Percentiles rank a stretch among this genome's conserved stretches.
phyloP scores from a whole-genome alignment of 2,329 filamentous ascomycete species.

The Penicillium vulpinum region DNA sequence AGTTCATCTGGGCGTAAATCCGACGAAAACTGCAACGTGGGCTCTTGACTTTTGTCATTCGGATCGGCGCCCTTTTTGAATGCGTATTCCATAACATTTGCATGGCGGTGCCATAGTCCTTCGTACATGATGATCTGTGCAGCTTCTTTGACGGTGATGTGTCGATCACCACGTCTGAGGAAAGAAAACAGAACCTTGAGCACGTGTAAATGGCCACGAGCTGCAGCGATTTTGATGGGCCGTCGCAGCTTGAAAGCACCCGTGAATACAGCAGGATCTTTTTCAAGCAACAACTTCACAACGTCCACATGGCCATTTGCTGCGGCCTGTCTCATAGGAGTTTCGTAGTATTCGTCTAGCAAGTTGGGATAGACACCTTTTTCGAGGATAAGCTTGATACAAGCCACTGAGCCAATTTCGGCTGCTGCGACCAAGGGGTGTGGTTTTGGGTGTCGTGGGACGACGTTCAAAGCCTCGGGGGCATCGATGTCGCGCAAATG shows the following conservation, averaged over 20 bases:
- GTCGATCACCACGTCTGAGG: not conserved
- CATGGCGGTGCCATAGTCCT: not conserved
- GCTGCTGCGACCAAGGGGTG: not conserved
- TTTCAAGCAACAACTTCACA: not conserved
- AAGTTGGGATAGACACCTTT: not conserved
- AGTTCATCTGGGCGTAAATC: not conserved
- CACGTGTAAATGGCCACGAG: not conserved
- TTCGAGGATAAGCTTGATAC: not conserved
- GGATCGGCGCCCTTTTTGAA: not conserved
- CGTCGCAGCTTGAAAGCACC: not conserved
- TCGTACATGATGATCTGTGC: not conserved
- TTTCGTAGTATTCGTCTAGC: not conserved
- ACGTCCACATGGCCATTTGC: not conserved
- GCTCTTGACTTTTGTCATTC: not conserved
- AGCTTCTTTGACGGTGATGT: not conserved
- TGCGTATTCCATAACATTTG: not conserved
- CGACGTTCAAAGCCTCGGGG: not conserved
- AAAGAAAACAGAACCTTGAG: not conserved
- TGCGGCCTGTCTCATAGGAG: not conserved
- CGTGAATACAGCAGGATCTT: not conserved
- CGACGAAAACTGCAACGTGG: not conserved
- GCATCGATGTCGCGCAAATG: not conserved
- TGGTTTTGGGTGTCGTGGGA: not conserved
- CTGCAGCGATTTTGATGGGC: not conserved
- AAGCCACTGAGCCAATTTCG: not conserved